Percentiles rank a stretch among this genome's conserved stretches.
Conservation (phyloP, 2,329 filamentous ascomycete genomes). For the Epichloe coenophiala region DNA sequence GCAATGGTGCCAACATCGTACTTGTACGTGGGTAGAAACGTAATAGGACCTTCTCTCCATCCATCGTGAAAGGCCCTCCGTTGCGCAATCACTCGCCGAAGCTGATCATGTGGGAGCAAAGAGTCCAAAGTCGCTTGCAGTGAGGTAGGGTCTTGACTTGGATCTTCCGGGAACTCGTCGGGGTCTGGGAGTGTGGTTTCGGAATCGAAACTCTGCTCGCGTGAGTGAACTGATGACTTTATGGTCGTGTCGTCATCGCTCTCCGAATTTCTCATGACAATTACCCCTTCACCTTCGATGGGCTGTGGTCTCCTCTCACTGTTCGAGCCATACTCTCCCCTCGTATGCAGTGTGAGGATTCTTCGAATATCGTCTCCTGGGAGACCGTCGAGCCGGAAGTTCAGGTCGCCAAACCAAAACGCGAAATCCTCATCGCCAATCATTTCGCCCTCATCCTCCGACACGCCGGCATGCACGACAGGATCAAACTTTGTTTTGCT, state of each 20-base stretch:
- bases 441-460: slow-evolving; percentile 49
- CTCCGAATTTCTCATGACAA: slow-evolving; percentile 31
- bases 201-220: slow-evolving; percentile 26
- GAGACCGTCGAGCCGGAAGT: slow-evolving; percentile 80
- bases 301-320: slow-evolving; percentile 21
- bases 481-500: slow-evolving; percentile 67
- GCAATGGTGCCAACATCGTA: slow-evolving; percentile 92
- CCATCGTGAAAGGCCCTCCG: slow-evolving; percentile 81
- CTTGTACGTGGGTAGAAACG: slow-evolving; percentile 91
- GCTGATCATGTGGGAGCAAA: slow-evolving; percentile 78
- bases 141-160: slow-evolving; percentile 67
- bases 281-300: slow-evolving; percentile 34
- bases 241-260: slow-evolving; percentile 32
- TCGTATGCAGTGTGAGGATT: slow-evolving; percentile 68
- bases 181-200: slow-evolving; percentile 39
- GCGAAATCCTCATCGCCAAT: slow-evolving; percentile 87
- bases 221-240: slow-evolving; percentile 19
- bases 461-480: slow-evolving; percentile 49
- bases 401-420: slow-evolving; percentile 94
- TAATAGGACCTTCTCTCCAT: slow-evolving; percentile 79
- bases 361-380: slow-evolving; percentile 83
- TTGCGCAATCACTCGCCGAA: slow-evolving; percentile 57
- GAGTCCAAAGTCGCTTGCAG: slow-evolving; percentile 81
- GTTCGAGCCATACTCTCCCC: slow-evolving; percentile 57
- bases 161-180: slow-evolving; percentile 54